Evolutionary conservation across 1,139 yeast species (phyloP).

Genomic region (Hyphopichia fennica): DNA sequence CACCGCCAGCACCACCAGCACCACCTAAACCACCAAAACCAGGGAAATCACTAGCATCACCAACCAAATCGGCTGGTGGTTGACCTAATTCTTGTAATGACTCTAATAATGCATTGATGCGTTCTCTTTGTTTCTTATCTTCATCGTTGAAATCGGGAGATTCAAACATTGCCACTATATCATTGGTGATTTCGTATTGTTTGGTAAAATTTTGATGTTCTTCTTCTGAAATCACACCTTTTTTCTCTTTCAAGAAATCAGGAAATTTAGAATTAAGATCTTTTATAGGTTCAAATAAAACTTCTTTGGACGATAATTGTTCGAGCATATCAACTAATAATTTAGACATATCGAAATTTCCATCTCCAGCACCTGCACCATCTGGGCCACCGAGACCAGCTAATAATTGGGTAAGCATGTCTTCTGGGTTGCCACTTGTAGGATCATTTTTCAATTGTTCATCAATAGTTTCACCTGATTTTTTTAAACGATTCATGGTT

Average conservation of each 20-base stretch:
- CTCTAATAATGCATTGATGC: conserved; percentile 60
- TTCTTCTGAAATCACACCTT: conserved; percentile 41
- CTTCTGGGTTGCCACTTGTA: conserved; percentile 53
- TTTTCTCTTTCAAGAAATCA: conserved; percentile 55
- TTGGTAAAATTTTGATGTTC: conserved; percentile 52
- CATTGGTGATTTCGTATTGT: conserved; percentile 55
- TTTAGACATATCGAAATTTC: conserved; percentile 56
- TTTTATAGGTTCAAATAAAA: conserved; percentile 84
- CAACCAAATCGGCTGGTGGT: conserved; percentile 81
- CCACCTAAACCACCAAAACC: conserved; percentile 47
- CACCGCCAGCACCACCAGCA: conserved; percentile 18
- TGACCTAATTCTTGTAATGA: conserved; percentile 80
- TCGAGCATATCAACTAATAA: conserved; percentile 76
- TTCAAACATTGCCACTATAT: conserved; percentile 60
- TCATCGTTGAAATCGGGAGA: conserved; percentile 53
- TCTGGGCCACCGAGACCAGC: conserved; percentile 46
- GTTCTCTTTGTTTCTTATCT: conserved; percentile 49
- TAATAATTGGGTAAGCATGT: conserved; percentile 54
- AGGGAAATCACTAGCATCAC: conserved; percentile 62
- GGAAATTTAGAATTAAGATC: conserved; percentile 75
- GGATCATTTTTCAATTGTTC: conserved; percentile 57
- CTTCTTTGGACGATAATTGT: conserved; percentile 82
- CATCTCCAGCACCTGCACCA: conserved; percentile 33
- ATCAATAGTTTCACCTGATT: conserved; percentile 67
- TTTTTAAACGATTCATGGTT: conserved; percentile 75